Evolutionary conservation across 164 flowering plant species (phyloP), one percentile per base, ranked within the genome.

Genomic region (Cinnamomum chago): DNA sequence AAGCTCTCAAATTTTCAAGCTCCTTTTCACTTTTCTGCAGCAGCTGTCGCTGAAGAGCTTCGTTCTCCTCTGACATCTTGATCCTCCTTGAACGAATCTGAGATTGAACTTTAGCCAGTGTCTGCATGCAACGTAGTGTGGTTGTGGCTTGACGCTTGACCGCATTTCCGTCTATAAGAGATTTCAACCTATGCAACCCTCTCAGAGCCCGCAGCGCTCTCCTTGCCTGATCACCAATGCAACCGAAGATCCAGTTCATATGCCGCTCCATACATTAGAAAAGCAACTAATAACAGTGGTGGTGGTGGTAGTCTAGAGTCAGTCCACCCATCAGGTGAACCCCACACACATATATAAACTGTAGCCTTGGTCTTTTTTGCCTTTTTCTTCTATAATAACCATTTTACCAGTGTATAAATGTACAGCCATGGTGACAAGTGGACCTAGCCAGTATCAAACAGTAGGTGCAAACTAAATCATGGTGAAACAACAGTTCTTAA

Each of bases 31-130:
- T 91, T 76, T 94, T 92, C 77, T 84, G 91, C 68, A 84, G 87
- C 72, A 92, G 87, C 70, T 90, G 98, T 71, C 82, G 82, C 83
- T 92, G 97, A 52, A 91, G 89, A 75, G 96, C 90, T 74, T 85
- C 90, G 78, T 89, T 92, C 82, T 90, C 96, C 85, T 94, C 97
- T 9, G 83, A 79, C 96, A 91, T 89, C 77, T 93, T 84, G 73
- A 86, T 81, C 82, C 98, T 87, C 84, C 97, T 85, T 0, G 85
- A 78, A 51, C 82, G 90, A 65, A 94, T 85, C 78, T 92, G 94
- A 58, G 94, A 85, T 77, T 94, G 98, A 72, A 94, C 87, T 60
- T 85, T 90, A 65, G 93, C 80, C 73, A 94, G 74, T 47, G 91
- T 87, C 81, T 92, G 97, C 93, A 91, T 92, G 86, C 90, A 90